Evolutionary conservation across 2,329 filamentous ascomycete genomes (phyloP).

Genomic region (Aspergillus clavatus): DNA sequence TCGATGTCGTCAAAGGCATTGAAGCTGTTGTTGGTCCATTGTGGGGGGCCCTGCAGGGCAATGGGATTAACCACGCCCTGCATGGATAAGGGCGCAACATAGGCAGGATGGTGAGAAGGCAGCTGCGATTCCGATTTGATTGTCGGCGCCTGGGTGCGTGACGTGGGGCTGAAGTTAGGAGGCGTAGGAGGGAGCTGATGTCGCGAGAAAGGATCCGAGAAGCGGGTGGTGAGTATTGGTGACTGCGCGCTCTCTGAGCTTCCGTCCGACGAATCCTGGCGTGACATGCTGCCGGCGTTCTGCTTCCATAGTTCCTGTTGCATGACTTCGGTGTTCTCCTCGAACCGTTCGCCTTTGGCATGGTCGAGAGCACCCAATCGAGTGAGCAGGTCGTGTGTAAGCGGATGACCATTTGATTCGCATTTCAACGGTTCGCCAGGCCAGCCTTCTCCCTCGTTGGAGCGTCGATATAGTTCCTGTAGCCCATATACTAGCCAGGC

Average conservation of each 20-base stretch:
- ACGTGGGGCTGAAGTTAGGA: constrained; percentile 36
- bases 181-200: constrained; percentile 38
- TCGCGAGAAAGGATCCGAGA: constrained; percentile 28
- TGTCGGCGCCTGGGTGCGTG: constrained; percentile 21
- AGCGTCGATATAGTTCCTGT: constrained; percentile 55
- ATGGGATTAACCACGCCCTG: constrained; percentile 36
- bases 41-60: constrained; percentile 29
- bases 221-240: constrained; percentile 29
- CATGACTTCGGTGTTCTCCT: constrained; percentile 54
- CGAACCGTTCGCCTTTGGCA: constrained; percentile 51
- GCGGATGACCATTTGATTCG: constrained; percentile 50
- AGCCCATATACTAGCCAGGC: constrained; percentile 57
- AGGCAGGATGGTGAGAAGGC: constrained; percentile 19
- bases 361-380: constrained; percentile 54
- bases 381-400: constrained; percentile 61
- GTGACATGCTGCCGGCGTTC: constrained; percentile 49
- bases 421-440: constrained; percentile 50
- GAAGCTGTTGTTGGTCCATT: constrained; percentile 25
- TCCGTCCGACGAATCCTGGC: constrained; percentile 53
- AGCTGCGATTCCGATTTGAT: constrained; percentile 28
- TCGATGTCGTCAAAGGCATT: constrained; percentile 32
- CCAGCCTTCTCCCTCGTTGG: constrained; percentile 52
- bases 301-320: constrained; percentile 52
- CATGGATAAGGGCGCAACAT: constrained; percentile 24
- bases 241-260: constrained; percentile 54